A percentile compares a stretch with the other conserved stretches of the same genome.
Conservation (phyloP, 106 monocot genomes). For the Apostasia shenzhenica region DNA sequence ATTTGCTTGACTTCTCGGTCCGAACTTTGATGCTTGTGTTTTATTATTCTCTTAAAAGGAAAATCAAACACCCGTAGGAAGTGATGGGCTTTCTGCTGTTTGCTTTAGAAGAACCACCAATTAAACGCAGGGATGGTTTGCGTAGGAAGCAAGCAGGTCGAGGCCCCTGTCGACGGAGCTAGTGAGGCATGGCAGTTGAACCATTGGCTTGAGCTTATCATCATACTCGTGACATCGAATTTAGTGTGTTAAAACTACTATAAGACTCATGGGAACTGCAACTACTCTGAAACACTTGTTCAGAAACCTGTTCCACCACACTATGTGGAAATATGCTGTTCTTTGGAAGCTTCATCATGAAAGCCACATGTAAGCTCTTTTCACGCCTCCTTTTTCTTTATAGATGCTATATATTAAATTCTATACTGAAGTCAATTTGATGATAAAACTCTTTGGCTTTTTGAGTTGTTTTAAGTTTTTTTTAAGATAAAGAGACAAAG, state of each 20-base stretch:
- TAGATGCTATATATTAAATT: background rate
- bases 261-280: slow-evolving; percentile 25
- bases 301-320: slow-evolving; percentile 39
- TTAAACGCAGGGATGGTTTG: slow-evolving; percentile 54
- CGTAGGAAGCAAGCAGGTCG: slow-evolving; percentile 68
- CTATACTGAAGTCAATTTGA: background rate
- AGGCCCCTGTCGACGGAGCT: slow-evolving; percentile 66
- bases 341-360: slow-evolving; percentile 49
- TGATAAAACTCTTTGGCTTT: no score
- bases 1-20: background rate
- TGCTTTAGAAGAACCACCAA: slow-evolving; percentile 35
- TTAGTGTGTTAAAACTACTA: background rate
- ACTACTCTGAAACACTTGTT: slow-evolving; percentile 29
- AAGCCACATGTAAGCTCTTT: slow-evolving; percentile 30
- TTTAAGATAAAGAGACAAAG: no score
- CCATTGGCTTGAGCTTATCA: background rate
- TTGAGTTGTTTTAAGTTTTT: no score
- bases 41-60: background rate
- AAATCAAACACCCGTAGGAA: background rate
- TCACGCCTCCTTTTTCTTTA: background rate
- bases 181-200: background rate
- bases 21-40: background rate
- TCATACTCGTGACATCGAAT: background rate
- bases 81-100: slow-evolving; percentile 55
- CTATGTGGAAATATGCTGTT: slow-evolving; percentile 61